Evolutionary conservation across 352 stramenopile genomes (phyloP).

Genomic region (Phytophthora pini): DNA sequence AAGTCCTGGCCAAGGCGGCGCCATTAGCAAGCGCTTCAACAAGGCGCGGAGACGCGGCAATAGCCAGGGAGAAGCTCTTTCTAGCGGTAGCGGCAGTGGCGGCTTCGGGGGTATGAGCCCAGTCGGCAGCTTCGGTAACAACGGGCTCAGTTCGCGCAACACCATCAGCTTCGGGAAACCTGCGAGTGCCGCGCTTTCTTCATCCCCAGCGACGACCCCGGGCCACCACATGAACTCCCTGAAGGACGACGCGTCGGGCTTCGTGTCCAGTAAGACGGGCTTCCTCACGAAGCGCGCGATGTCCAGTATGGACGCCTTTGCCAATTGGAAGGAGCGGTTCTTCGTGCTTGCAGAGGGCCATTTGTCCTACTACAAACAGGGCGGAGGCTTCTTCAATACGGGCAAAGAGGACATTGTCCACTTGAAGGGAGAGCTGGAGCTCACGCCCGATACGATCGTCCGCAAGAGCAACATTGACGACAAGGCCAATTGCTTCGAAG

Average conservation of each 20-base stretch:
- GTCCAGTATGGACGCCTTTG: slow-evolving; percentile 88
- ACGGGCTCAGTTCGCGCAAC: slow-evolving; percentile 36
- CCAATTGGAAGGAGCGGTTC: slow-evolving; percentile 91
- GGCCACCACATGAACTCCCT: slow-evolving; percentile 5
- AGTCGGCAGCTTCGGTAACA: slow-evolving; percentile 38
- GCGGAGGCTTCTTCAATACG: slow-evolving; percentile 86
- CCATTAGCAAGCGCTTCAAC: slow-evolving; percentile 73
- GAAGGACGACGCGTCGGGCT: slow-evolving; percentile 49
- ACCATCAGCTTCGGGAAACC: slow-evolving; percentile 69
- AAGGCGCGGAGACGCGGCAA: slow-evolving; percentile 74
- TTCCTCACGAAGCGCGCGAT: slow-evolving; percentile 89
- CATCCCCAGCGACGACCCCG: slow-evolving; percentile 25
- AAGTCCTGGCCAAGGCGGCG: slow-evolving; percentile 39
- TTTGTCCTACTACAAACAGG: slow-evolving; percentile 90
- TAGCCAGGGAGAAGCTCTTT: slow-evolving; percentile 61
- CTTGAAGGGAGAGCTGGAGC: slow-evolving; percentile 82
- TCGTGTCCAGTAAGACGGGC: slow-evolving; percentile 84
- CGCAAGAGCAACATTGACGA: slow-evolving; percentile 88
- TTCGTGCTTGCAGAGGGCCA: slow-evolving; percentile 87
- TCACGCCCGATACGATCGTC: slow-evolving; percentile 82
- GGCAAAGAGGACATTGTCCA: slow-evolving; percentile 89
- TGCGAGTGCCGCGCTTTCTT: slow-evolving; percentile 9
- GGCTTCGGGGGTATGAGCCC: slow-evolving; percentile 54
- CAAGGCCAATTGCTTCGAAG: slow-evolving; percentile 89
- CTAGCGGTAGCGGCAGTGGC: slow-evolving; percentile 21